Conservation (phyloP, 2,329 filamentous ascomycete genomes). For the Ophiocordyceps camponoti-rufipedis region DNA sequence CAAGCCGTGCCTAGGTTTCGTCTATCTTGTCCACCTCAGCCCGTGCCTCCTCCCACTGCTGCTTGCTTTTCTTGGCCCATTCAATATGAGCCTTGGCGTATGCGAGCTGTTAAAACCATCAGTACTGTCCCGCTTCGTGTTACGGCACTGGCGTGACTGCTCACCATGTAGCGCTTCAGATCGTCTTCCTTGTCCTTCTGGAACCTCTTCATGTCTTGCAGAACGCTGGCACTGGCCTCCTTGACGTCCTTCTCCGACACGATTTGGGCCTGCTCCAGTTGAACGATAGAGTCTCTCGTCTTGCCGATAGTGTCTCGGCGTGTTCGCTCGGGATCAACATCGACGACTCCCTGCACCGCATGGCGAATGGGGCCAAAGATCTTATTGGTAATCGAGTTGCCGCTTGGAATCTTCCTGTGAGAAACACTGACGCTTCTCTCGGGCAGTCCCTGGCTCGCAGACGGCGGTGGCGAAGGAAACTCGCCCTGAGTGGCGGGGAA, state of each 20-base stretch:
- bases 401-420: constrained; percentile 68
- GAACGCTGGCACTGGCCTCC: constrained; percentile 73
- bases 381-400: constrained; percentile 82
- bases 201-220: constrained; percentile 83
- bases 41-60: constrained; percentile 83
- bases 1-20: constrained; percentile 21
- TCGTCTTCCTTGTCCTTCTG: constrained; percentile 94
- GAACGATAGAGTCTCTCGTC: constrained; percentile 68
- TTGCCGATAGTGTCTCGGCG: constrained; percentile 88
- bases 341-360: constrained; percentile 88
- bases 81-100: constrained; percentile 88
- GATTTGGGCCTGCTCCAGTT: constrained; percentile 80
- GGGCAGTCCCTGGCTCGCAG: constrained; percentile 54
- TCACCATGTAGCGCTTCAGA: constrained; percentile 84
- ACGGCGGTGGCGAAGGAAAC: constrained; percentile 40
- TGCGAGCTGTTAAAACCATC: constrained; percentile 42
- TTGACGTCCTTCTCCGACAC: constrained; percentile 84
- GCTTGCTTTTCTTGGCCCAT: constrained; percentile 79
- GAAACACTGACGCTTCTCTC: constrained; percentile 26
- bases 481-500: constrained; percentile 83
- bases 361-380: constrained; percentile 92
- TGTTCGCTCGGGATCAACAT: constrained; percentile 87
- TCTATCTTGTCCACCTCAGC: constrained; percentile 81
- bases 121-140: constrained; percentile 3
- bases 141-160: constrained; percentile 11